phyloP scores from a whole-genome alignment of 768 basidiomycete species.

The Pholiota microspora region DNA sequence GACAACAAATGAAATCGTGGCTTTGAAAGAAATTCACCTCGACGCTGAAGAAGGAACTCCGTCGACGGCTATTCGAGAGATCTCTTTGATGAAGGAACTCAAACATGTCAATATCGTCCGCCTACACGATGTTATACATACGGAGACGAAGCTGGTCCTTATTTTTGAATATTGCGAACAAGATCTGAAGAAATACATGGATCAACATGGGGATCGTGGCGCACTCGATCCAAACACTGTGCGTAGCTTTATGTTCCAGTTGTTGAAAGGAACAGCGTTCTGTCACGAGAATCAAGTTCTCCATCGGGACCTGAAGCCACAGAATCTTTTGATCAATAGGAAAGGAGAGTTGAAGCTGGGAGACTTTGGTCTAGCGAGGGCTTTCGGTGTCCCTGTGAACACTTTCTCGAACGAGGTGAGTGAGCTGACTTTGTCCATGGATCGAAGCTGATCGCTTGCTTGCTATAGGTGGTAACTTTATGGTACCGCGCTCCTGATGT shows the following conservation, averaged over 20 bases:
- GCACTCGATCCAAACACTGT: conserved; percentile 90
- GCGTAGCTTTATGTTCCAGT: conserved; percentile 96
- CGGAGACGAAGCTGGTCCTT: conserved; percentile 95
- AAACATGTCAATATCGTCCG: conserved; percentile 99
- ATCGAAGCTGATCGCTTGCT: not conserved
- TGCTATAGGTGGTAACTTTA: conserved; percentile 82
- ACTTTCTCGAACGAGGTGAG: conserved; percentile 95
- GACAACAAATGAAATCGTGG: conserved; percentile 98
- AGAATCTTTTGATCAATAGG: conserved; percentile 95
- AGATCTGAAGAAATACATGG: conserved; percentile 99
- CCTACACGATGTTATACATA: conserved; percentile 98
- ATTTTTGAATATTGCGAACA: conserved; percentile 99
- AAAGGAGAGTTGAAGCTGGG: conserved; percentile 97
- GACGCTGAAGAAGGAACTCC: conserved; percentile 99
- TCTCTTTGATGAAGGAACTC: conserved; percentile 98
- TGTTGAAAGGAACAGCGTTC: conserved; percentile 95
- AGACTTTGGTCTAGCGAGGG: conserved; percentile 95
- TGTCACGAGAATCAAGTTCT: conserved; percentile 98
- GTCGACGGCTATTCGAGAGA: conserved; percentile 97
- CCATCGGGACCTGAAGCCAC: conserved; percentile 97
- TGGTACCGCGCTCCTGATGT: conserved; percentile 99
- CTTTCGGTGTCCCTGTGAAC: conserved; percentile 98
- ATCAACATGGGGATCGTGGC: conserved; percentile 93
- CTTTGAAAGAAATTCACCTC: conserved; percentile 97
- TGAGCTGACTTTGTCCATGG: not conserved